Conservation (phyloP, 441 rosid genomes). For the Syzygium syzygioides region DNA sequence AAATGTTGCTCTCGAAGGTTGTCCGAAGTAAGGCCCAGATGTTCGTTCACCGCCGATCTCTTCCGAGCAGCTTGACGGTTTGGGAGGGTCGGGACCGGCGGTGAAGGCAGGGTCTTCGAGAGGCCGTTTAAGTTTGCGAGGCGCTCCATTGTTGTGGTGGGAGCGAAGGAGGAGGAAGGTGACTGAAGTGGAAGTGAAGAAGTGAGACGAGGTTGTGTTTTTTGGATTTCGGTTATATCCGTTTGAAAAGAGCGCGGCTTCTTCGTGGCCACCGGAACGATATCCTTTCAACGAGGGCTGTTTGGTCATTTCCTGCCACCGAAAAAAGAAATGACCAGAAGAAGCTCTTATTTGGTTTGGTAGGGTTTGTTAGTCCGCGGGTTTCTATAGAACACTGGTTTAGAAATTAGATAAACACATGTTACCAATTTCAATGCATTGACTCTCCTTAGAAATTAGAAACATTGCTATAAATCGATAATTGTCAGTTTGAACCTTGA, state of each 20-base stretch:
- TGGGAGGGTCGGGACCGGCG: slow-evolving; percentile 25
- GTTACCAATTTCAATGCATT: neutral
- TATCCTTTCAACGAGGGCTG: slow-evolving; percentile 32
- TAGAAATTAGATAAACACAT: neutral
- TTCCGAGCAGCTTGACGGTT: slow-evolving; percentile 16
- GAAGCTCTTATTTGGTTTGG: neutral
- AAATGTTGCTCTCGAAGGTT: slow-evolving; percentile 14
- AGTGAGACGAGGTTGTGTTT: neutral
- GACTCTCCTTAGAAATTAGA: neutral
- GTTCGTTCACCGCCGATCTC: slow-evolving; percentile 18
- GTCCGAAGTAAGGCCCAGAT: slow-evolving; percentile 17
- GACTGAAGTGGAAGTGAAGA: neutral
- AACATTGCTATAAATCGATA: no score
- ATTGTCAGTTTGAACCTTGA: no score
- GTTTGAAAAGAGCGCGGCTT: slow-evolving; percentile 1
- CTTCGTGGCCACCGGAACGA: slow-evolving; percentile 34
- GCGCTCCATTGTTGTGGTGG: slow-evolving; percentile 27
- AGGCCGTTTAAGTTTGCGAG: slow-evolving; percentile 40
- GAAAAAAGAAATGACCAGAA: neutral
- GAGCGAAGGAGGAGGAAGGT: neutral
- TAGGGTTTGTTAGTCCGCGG: neutral
- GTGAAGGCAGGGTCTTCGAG: slow-evolving; percentile 21
- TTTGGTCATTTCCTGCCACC: slow-evolving; percentile 17
- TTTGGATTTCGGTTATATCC: slow-evolving; percentile 23
- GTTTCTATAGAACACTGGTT: neutral